Evolutionary conservation across 257 asterid species (phyloP).

Genomic region (Solanum habrochaites): DNA sequence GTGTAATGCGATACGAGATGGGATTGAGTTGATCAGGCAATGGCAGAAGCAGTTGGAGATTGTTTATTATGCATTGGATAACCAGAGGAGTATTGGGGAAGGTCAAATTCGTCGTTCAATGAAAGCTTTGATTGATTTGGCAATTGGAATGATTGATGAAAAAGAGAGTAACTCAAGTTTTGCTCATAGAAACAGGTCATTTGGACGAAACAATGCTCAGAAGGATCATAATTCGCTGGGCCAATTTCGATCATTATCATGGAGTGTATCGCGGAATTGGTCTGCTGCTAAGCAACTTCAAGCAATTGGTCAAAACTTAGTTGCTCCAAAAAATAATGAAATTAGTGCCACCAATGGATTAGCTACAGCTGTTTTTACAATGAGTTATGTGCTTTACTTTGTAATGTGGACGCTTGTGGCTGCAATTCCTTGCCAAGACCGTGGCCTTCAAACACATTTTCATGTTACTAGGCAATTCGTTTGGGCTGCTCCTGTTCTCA

Average conservation of each 20-base stretch:
- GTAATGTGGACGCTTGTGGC: conserved; percentile 23
- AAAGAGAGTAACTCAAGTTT: conserved; percentile 3
- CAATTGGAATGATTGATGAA: conserved; percentile 39
- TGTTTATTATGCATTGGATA: conserved; percentile 37
- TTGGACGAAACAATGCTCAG: conserved; percentile 5
- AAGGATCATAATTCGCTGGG: conserved; percentile 1
- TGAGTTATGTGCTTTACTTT: conserved; percentile 17
- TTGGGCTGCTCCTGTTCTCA: conserved; percentile 9
- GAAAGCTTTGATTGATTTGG: conserved; percentile 49
- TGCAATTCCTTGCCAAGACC: conserved; percentile 27
- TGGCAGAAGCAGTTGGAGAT: conserved; percentile 68
- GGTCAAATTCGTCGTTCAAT: conserved; percentile 73
- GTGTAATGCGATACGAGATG: conserved; percentile 67
- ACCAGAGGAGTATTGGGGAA: conserved; percentile 44
- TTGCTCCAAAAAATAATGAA: conserved; percentile 7
- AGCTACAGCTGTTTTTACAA: conserved; percentile 11
- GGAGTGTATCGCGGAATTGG: conserved; percentile 23
- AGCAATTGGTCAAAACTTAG: conserved; percentile 14
- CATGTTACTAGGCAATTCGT: conserved; percentile 1
- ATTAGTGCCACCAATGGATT: conserved; percentile 10
- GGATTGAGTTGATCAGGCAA: conserved; percentile 50
- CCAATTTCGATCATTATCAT: conserved; percentile 15
- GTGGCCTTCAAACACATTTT: conserved; percentile 14
- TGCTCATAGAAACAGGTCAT: conserved; percentile 13
- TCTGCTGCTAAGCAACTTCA: conserved; percentile 24